Base-by-base conservation (phyloP, 2,329 filamentous ascomycete species). In the Teratosphaeria epicoccoides region DNA sequence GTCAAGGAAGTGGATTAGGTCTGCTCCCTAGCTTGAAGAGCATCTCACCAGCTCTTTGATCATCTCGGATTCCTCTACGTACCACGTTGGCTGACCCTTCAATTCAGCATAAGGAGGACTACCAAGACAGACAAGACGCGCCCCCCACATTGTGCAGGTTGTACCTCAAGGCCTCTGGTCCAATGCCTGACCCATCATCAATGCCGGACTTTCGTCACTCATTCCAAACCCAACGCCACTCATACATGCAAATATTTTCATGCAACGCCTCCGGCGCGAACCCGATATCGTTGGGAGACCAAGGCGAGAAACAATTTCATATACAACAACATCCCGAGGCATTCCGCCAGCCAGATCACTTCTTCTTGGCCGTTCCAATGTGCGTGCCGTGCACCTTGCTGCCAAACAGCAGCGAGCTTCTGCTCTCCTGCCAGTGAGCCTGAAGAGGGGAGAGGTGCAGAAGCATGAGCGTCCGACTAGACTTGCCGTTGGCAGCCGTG, bases 401-500 rank as follows among this genome's bases (percentile, higher is more conserved):
- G 14, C 93, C 93, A 70, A 98, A 98, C 64, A 93, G 85, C 69
- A 98, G 76, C 76, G 89, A 96, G 44, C 90, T 95, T 66, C 96
- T 75, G 2, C 90, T 96, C 76, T 98, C 93, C 63, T 85, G 86
- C 58, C 96, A 75, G 72, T 97, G 93, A 5, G 83, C 86, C 72
- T 94, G 87, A 53, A 97, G 74, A 28, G 93, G 93, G 61, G 86
- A 93, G 52, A 95, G 87, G 90, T 97, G 97, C 67, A 97, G 88
- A 68, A 98, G 95, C 93, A 98, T 98, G 62, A 98, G 83, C 0
- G 93, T 98, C 73, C 96, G 95, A 61, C 86, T 93, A 24, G 60
- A 60, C 47, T 67, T 67, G 51, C 64, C 64, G 40, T 60, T 65
- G n/a, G 59, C 55, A 17, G 61, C 59, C 69, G 95, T 96, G 14